Evolutionary conservation across 495 filamentous ascomycete genomes (phyloP).

Genomic region (Penicillium riverlandense): DNA sequence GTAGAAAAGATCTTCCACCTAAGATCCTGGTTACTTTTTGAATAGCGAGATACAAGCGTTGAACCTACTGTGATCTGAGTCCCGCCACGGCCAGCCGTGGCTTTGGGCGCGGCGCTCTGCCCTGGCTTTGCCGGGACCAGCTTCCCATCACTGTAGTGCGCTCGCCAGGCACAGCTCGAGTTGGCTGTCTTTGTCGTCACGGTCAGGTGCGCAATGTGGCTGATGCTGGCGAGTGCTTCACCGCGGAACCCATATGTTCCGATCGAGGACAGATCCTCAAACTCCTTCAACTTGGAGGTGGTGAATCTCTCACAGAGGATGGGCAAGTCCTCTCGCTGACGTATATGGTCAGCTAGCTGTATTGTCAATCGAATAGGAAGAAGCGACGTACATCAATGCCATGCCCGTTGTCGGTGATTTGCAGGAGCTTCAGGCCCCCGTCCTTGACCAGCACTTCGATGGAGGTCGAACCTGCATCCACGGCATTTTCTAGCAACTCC

Average conservation of each 20-base stretch:
- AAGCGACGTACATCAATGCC: constrained; percentile 72
- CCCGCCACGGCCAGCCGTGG: constrained; percentile 82
- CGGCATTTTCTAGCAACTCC: constrained; percentile 95
- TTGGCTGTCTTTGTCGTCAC: constrained; percentile 91
- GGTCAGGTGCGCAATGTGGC: constrained; percentile 92
- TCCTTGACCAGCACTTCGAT: constrained; percentile 92
- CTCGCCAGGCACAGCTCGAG: constrained; percentile 83
- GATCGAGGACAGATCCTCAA: constrained; percentile 89
- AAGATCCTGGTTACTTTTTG: constrained; percentile 2
- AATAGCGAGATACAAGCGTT: background rate
- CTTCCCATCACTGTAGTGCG: constrained; percentile 79
- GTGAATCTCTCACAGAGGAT: constrained; percentile 97
- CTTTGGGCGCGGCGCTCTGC: constrained; percentile 80
- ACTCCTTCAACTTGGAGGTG: constrained; percentile 90
- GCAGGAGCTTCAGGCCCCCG: constrained; percentile 91
- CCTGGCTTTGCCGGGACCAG: constrained; percentile 86
- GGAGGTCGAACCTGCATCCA: constrained; percentile 89
- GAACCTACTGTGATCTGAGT: constrained; percentile 81
- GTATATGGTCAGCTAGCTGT: constrained; percentile 4
- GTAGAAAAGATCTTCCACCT: constrained; percentile 96
- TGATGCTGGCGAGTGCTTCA: constrained; percentile 96
- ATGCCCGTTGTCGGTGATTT: constrained; percentile 97
- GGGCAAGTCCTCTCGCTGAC: constrained; percentile 77
- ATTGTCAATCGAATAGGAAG: background rate
- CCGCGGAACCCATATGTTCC: constrained; percentile 96